Percentiles rank a stretch among this genome's conserved stretches.
Conservation (phyloP, 176 grass and related monocot genomes). For the Rhynchospora tenuis region DNA sequence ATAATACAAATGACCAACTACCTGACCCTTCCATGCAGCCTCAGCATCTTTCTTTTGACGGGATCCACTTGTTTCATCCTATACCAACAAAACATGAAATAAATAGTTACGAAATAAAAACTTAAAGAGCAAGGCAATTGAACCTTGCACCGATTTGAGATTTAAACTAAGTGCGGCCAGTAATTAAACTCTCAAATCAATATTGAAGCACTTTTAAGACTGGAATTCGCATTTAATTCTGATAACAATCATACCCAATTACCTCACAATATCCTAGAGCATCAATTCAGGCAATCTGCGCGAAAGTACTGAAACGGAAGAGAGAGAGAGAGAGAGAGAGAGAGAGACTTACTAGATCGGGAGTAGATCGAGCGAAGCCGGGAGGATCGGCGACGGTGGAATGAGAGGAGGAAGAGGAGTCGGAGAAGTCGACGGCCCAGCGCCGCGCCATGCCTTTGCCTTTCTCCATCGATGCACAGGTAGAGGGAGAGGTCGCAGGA, state of each 20-base stretch:
- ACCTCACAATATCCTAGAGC: background rate
- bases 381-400: conserved; percentile 39
- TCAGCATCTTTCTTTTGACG: conserved; percentile 88
- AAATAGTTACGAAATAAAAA: background rate
- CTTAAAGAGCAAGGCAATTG: background rate
- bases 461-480: conserved; percentile 63
- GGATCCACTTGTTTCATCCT: conserved; percentile 69
- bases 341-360: conserved; percentile 41
- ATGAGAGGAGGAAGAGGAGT: conserved; percentile 44
- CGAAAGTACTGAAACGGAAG: background rate
- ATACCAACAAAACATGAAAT: background rate
- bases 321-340: background rate
- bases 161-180: background rate
- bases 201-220: background rate
- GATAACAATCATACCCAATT: background rate
- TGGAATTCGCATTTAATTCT: background rate
- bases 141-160: background rate
- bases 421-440: conserved; percentile 83
- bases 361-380: conserved; percentile 65
- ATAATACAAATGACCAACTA: conserved; percentile 21
- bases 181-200: background rate
- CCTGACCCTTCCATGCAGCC: conserved; percentile 81
- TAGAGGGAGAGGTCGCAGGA: background rate
- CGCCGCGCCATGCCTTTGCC: conserved; percentile 75
- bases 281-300: background rate